phyloP scores from a whole-genome alignment of 225 moss, liverwort and hornwort genomes.

The Rhytidiadelphus loreus region DNA sequence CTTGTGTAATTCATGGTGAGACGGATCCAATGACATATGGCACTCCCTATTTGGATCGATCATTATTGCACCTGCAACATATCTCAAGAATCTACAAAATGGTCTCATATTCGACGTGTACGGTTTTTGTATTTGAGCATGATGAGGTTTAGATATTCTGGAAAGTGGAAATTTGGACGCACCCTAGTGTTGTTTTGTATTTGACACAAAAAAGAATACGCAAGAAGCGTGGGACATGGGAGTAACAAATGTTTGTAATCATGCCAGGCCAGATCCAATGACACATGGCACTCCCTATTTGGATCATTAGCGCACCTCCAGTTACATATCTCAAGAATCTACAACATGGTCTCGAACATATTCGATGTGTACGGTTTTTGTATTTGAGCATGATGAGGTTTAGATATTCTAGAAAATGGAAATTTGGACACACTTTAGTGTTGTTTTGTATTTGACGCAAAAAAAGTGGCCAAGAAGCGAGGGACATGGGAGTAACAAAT shows the following conservation, averaged over 20 bases:
- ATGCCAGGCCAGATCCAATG: background rate
- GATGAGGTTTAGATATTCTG: background rate
- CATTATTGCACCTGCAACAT: background rate
- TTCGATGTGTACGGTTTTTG: rapidly evolving
- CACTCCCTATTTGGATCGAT: too few relatives aligned
- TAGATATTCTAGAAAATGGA: background rate
- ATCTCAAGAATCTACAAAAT: background rate
- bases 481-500: background rate
- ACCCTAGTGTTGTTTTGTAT: background rate
- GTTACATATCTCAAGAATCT: background rate
- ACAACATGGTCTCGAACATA: too few relatives aligned
- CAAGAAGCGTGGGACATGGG: background rate
- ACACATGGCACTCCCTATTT: background rate
- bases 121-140: background rate
- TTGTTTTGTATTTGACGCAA: background rate
- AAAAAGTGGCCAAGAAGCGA: background rate
- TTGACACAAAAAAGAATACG: background rate
- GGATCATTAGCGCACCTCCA: background rate
- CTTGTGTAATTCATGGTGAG: background rate
- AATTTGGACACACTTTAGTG: background rate
- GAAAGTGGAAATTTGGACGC: background rate
- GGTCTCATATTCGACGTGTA: too few relatives aligned
- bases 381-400: background rate
- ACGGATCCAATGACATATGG: background rate
- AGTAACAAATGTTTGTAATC: background rate